Percentiles rank a stretch among this genome's conserved stretches.
Evolutionary conservation across 1,284 basidiomycete species (phyloP).

Genomic region (Cutaneotrichosporon cavernicola): DNA sequence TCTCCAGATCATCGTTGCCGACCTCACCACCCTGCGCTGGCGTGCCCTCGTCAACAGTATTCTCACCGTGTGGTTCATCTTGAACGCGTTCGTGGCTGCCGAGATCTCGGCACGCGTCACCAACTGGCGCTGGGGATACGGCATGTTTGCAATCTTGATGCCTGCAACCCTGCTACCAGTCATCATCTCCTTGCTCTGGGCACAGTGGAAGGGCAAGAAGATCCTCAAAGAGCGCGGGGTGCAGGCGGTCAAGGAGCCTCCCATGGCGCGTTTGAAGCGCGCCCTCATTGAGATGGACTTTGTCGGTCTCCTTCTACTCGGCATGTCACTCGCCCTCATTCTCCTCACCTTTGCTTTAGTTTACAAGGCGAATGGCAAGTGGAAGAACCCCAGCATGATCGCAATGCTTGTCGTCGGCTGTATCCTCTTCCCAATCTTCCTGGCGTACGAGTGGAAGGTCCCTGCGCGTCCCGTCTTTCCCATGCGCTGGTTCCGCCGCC

Average conservation of each 20-base stretch:
- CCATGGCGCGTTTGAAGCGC: slow-evolving; percentile 32
- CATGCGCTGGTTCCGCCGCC: slow-evolving; percentile 61
- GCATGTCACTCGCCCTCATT: slow-evolving; percentile 62
- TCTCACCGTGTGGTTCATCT: slow-evolving; percentile 67
- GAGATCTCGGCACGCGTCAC: slow-evolving; percentile 66
- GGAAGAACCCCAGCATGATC: slow-evolving; percentile 40
- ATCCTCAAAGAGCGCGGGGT: slow-evolving; percentile 9
- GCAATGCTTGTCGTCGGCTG: slow-evolving; percentile 33
- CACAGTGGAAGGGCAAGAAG: slow-evolving; percentile 39
- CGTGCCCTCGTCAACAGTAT: slow-evolving; percentile 67
- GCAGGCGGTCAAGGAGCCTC: neutral
- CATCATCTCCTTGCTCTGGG: slow-evolving; percentile 49
- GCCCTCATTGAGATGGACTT: slow-evolving; percentile 41
- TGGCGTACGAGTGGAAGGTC: slow-evolving; percentile 53
- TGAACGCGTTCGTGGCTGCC: slow-evolving; percentile 62
- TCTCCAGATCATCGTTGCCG: slow-evolving; percentile 71
- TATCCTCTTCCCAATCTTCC: slow-evolving; percentile 53
- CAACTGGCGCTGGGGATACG: slow-evolving; percentile 65
- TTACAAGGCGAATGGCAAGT: slow-evolving; percentile 52
- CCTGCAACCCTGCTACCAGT: slow-evolving; percentile 50
- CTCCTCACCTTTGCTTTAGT: slow-evolving; percentile 66
- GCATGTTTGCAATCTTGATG: slow-evolving; percentile 54
- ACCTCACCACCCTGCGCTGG: slow-evolving; percentile 76
- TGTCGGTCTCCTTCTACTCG: slow-evolving; percentile 66
- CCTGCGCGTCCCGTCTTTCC: slow-evolving; percentile 56